These are phyloP conservation scores for Boletus pseudo-olivaceus DNA, from an alignment of 768 basidiomycete genomes.

Conservation along the genomic window DNA sequence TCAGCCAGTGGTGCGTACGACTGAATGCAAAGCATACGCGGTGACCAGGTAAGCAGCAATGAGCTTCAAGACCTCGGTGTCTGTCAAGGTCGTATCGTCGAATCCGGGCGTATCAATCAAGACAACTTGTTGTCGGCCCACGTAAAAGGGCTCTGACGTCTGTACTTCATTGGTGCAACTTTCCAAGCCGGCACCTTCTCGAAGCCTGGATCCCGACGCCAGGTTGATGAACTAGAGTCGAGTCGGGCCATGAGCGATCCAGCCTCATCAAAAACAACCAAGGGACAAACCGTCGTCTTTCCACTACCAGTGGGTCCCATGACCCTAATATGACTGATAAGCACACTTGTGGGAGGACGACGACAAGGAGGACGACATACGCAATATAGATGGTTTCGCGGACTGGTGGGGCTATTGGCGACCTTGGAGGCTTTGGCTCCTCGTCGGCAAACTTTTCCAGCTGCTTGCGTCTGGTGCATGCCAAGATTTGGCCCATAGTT, in stretches of 20 bases:
- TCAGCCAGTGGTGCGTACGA: slow-evolving; percentile 6
- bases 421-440: slow-evolving; percentile 21
- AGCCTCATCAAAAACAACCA: background rate
- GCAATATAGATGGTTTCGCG: slow-evolving; percentile 28
- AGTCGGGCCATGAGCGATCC: slow-evolving; percentile 1
- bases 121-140: slow-evolving; percentile 37
- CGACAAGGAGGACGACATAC: slow-evolving; percentile 16
- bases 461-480: slow-evolving; percentile 26
- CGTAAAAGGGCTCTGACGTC: slow-evolving; percentile 22
- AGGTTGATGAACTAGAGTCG: slow-evolving; percentile 36
- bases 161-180: slow-evolving; percentile 37
- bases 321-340: slow-evolving; percentile 30
- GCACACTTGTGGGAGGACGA: slow-evolving; percentile 2
- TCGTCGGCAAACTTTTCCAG: slow-evolving; percentile 25
- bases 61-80: slow-evolving; percentile 49
- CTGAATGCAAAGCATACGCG: slow-evolving; percentile 20
- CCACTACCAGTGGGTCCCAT: slow-evolving; percentile 36
- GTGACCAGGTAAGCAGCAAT: slow-evolving; percentile 40
- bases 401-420: slow-evolving; percentile 12
- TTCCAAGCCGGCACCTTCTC: slow-evolving; percentile 33
- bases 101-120: slow-evolving; percentile 65
- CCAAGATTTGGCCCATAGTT: slow-evolving; percentile 29
- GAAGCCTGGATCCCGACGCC: slow-evolving; percentile 31
- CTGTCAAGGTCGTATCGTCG: slow-evolving; percentile 50
- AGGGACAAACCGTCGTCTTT: slow-evolving; percentile 31